phyloP scores from a whole-genome alignment of 805 yeast genomes.

The Candida ficus region DNA sequence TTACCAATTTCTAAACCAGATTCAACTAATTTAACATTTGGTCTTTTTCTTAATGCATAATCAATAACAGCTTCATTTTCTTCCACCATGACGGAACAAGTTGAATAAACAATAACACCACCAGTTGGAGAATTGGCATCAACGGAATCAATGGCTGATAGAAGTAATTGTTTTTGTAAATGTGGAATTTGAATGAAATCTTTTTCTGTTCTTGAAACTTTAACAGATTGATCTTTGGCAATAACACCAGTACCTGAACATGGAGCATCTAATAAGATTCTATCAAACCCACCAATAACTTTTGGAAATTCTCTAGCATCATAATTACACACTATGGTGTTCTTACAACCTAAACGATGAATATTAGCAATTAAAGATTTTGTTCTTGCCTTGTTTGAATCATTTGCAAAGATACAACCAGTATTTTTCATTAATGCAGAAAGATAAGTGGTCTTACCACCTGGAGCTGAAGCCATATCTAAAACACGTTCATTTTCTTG shows the following conservation, averaged over 20 bases:
- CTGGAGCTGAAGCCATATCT: constrained; percentile 99
- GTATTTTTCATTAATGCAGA: constrained; percentile 97
- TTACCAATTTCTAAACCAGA: constrained; percentile 91
- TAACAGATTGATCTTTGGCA: constrained; percentile 93
- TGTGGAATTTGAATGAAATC: constrained; percentile 97
- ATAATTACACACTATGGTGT: constrained; percentile 93
- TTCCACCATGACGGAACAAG: constrained; percentile 97
- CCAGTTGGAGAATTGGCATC: constrained; percentile 91
- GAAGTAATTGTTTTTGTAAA: constrained; percentile 85
- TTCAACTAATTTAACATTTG: constrained; percentile 91
- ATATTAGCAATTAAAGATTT: constrained; percentile 95
- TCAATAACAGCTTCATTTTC: constrained; percentile 99
- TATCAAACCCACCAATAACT: constrained; percentile 96
- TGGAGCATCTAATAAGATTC: constrained; percentile 95
- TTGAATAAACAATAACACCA: constrained; percentile 92
- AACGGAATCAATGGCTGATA: constrained; percentile 96
- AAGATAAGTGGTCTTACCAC: constrained; percentile 95
- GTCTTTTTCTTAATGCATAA: constrained; percentile 92
- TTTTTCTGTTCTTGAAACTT: constrained; percentile 88
- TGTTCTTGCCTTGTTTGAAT: constrained; percentile 93
- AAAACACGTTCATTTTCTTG: constrained; percentile 92
- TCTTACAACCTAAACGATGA: constrained; percentile 94
- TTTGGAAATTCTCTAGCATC: constrained; percentile 98
- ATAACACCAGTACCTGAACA: constrained; percentile 99
- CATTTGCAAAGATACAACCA: constrained; percentile 96